phyloP scores from a whole-genome alignment of 2,329 filamentous ascomycete genomes.

The Ophiostoma angusticollis region DNA sequence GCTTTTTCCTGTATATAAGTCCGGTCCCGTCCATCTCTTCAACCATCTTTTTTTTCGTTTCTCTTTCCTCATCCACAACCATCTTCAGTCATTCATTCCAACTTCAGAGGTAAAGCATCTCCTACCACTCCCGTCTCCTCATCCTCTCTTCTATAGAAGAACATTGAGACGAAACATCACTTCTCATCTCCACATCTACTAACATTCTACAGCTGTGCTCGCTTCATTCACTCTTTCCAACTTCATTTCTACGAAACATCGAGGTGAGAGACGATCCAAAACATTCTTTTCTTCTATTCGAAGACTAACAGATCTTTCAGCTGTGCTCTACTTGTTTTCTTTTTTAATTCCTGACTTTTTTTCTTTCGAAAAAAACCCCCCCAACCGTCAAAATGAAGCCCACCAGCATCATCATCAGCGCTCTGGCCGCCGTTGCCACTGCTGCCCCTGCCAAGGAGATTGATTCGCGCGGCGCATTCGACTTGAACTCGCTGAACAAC shows the following conservation, averaged over 20 bases:
- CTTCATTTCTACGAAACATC: slow-evolving; percentile 26
- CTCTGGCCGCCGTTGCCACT: slow-evolving; percentile 30
- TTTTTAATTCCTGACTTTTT: slow-evolving; percentile 6
- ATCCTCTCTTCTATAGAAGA: slow-evolving; percentile 36
- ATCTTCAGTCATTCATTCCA: slow-evolving; percentile 19
- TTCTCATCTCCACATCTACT: neutral
- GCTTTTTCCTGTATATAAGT: slow-evolving; percentile 26
- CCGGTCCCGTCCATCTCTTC: slow-evolving; percentile 13
- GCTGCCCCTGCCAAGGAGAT: slow-evolving; percentile 30
- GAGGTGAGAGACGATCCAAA: too few species aligned
- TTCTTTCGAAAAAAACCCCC: slow-evolving; percentile 9
- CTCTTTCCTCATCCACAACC: slow-evolving; percentile 23
- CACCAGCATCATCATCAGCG: slow-evolving; percentile 30
- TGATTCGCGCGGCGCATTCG: slow-evolving; percentile 24
- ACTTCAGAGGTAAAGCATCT: too few species aligned
- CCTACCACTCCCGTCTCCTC: slow-evolving; percentile 21
- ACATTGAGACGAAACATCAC: too few species aligned
- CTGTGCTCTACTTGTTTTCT: slow-evolving; percentile 31
- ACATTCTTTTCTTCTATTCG: too few species aligned
- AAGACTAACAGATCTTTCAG: slow-evolving; percentile 19
- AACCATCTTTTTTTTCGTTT: slow-evolving; percentile 15
- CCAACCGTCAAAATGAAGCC: slow-evolving; percentile 35
- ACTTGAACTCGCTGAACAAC: slow-evolving; percentile 28
- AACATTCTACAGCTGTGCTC: slow-evolving; percentile 31
- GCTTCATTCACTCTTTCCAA: slow-evolving; percentile 29